Percentiles rank a stretch among this genome's conserved stretches.
Evolutionary conservation across 768 basidiomycete species (phyloP).

Genomic region (Termitomyces sp.): DNA sequence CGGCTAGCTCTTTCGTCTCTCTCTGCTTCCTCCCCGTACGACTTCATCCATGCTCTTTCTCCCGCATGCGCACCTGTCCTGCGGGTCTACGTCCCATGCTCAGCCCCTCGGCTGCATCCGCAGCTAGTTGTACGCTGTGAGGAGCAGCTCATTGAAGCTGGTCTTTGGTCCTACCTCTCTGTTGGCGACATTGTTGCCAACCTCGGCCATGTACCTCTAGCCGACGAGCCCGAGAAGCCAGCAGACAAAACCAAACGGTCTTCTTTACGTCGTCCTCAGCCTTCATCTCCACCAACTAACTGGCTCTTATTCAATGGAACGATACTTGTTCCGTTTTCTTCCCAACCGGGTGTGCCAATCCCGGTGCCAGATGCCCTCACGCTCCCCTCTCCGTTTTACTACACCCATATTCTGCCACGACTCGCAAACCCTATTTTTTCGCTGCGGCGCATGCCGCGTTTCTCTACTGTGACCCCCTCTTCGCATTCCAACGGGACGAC

Average conservation of each 20-base stretch:
- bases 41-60: slow-evolving; percentile 53
- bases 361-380: slow-evolving; percentile 52
- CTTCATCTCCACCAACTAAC: slow-evolving; percentile 21
- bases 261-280: slow-evolving; percentile 2
- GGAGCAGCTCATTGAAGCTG: slow-evolving; percentile 59
- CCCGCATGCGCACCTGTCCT: slow-evolving; percentile 62
- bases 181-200: slow-evolving; percentile 78
- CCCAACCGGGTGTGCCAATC: slow-evolving; percentile 45
- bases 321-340: slow-evolving; percentile 50
- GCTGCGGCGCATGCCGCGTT: slow-evolving; percentile 30
- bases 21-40: slow-evolving; percentile 44
- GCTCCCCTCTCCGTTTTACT: slow-evolving; percentile 75
- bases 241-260: background rate
- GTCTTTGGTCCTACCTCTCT: slow-evolving; percentile 72
- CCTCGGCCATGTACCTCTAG: slow-evolving; percentile 65
- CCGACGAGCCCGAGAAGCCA: slow-evolving; percentile 23
- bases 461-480: slow-evolving; percentile 30
- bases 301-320: slow-evolving; percentile 78
- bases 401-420: slow-evolving; percentile 52
- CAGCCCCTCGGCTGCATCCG: slow-evolving; percentile 38
- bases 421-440: slow-evolving; percentile 31
- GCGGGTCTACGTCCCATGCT: slow-evolving; percentile 70
- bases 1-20: slow-evolving; percentile 6
- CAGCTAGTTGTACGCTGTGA: slow-evolving; percentile 54
- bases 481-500: background rate